A percentile compares a stretch with the other conserved stretches of the same genome.
Evolutionary conservation across 345 rosid genomes (phyloP).

Genomic region (Carallia pectinifolia): DNA sequence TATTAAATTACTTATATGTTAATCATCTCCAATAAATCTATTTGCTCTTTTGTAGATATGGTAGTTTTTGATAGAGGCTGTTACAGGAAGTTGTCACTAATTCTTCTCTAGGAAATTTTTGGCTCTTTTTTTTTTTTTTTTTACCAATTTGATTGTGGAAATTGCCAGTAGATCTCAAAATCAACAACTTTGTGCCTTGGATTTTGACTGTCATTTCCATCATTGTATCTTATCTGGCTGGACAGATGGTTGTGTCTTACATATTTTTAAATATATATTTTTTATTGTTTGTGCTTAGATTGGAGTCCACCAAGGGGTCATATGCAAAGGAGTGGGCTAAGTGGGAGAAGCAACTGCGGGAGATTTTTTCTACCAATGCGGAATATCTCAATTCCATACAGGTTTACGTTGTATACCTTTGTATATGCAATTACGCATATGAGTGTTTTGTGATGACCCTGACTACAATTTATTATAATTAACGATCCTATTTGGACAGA

Average conservation of each 20-base stretch:
- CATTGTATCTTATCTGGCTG: not conserved
- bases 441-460: not conserved
- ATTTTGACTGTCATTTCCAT: not conserved
- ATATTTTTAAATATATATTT: slow-evolving; percentile 13
- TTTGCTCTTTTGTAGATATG: no score
- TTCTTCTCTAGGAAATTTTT: not conserved
- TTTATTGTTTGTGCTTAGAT: slow-evolving; percentile 35
- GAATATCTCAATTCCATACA: slow-evolving; percentile 71
- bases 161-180: not conserved
- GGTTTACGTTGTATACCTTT: slow-evolving; percentile 33
- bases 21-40: no score
- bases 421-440: not conserved
- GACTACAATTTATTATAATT: no score
- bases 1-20: not conserved
- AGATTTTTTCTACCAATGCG: slow-evolving; percentile 42
- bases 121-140: not conserved
- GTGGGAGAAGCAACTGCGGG: slow-evolving; percentile 80
- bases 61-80: no score
- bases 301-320: slow-evolving; percentile 74
- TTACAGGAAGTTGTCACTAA: slow-evolving; percentile 2
- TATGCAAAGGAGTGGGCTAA: slow-evolving; percentile 72
- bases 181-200: not conserved
- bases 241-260: not conserved
- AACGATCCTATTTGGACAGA: no score
- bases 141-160: not conserved